Base-by-base conservation (phyloP, 371 early-diverging fungal genomes). In the Dinochytrium kinnereticum region DNA sequence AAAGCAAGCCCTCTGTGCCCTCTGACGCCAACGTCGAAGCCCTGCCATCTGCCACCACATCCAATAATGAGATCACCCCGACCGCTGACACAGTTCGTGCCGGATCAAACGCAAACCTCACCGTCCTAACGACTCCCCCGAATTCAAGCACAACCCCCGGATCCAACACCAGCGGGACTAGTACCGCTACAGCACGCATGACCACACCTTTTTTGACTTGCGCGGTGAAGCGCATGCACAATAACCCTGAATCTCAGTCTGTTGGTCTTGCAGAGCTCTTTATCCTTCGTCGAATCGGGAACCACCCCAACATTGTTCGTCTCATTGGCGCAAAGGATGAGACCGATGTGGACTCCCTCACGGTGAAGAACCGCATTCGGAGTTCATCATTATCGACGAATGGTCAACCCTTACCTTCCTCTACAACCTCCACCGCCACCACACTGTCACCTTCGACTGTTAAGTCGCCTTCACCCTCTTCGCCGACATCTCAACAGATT, bases 141-240 rank as follows among this genome's bases (percentile, higher is more conserved):
- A 37, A 61, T 34, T 7, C 36, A 10, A 30, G 26, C 24, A 34
- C 61, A 7, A 26, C 55, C 7, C 36, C 61, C 10, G 10, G 7
- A 13, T 61, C 61, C 3, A 33, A 10, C 61, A 61, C 61, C 37
- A 30, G 34, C 30, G 7, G 5, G 7, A 36, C n/a, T 36, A 3
- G 5, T 5, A 64, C 24, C 51, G 44, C 37, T 2, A n/a, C n/a
- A n/a, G n/a, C n/a, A n/a, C n/a, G n/a, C n/a, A 24, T 31, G 3
- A 31, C 40, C 0, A 55, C 24, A 26, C 49, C 3, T 24, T 44
- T 71, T 3, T 17, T 19, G 1, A 65, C 78, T 1, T 90, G 90
- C 70, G 90, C 90, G 17, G 88, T 87, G 31, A 90, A 90, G 70
- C 84, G 87, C 51, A 70, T 88, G 65, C 80, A 80, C 67, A 26